Base-by-base conservation (phyloP, 2,329 filamentous ascomycete genomes). In the Penicillium sp. region DNA sequence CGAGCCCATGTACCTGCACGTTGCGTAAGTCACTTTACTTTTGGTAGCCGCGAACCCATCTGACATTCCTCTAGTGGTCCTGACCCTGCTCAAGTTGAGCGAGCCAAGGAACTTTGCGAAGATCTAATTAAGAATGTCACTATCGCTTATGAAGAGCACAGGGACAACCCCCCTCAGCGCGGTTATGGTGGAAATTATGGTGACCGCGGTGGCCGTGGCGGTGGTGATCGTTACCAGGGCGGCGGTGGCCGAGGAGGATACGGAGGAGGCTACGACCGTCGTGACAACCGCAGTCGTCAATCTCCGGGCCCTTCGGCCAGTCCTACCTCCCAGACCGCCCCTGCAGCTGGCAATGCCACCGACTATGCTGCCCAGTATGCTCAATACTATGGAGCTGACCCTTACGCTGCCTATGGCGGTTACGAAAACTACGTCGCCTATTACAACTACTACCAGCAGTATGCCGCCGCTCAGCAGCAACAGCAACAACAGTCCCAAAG, bases 1-100 rank as follows among this genome's bases (percentile, higher is more conserved):
- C 44, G 93, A 97, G 70, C 85, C 90, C 2, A 97, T 99, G 91
- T 97, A 91, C 68, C 81, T 99, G 42, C 92, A 97, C 72, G 92
- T 97, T 60, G 89, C 94, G 88, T 95, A 51, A 67, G 68, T 60
- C 26, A 13, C 36, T 33, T 23, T 31, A 5, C 26, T 34, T 29
- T 21, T 9, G 15, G 24, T 33, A 23, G 8, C 16, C 16, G 15
- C 44, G 4, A 41, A n/a, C 23, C 23, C 13, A 28, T 47, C 56
- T 61, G 38, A 62, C 51, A 6, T 9, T 29, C 1, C 24, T 16
- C 36, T 51, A 29, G 90, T 57, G 93, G 92, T 5, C 94, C 94
- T 6, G 90, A 96, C 68, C 83, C 89, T 15, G 83, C 84, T 56
- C 90, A 95, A 79, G 93, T 99, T 31, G 82, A 91, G 54, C 86